These are phyloP conservation scores for Picea sitchensis DNA, from an alignment of 75 land plant genomes.

Conservation along the genomic window DNA sequence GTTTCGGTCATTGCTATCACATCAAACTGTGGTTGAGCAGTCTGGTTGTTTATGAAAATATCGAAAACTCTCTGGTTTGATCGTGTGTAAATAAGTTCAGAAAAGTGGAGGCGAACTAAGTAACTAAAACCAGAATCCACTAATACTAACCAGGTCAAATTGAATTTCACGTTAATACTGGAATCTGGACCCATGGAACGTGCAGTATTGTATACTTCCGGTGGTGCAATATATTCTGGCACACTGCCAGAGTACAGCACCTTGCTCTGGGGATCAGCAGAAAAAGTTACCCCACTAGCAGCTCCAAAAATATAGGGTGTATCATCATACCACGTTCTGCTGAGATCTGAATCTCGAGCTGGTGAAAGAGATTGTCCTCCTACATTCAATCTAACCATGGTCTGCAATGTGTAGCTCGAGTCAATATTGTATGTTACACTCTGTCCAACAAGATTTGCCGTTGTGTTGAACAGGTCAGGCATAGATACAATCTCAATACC, in stretches of 20 bases:
- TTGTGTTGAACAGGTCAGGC: slow-evolving; percentile 40
- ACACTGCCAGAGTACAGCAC: not conserved
- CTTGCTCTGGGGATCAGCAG: not conserved
- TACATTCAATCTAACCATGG: slow-evolving; percentile 54
- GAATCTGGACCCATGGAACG: slow-evolving; percentile 60
- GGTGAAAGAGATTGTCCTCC: slow-evolving; percentile 63
- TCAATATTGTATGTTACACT: slow-evolving; percentile 14
- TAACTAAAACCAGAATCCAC: slow-evolving; percentile 72
- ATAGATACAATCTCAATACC: slow-evolving; percentile 72
- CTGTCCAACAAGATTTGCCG: slow-evolving; percentile 18
- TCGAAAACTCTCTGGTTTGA: slow-evolving; percentile 62
- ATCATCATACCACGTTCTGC: slow-evolving; percentile 62
- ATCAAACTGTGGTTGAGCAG: slow-evolving; percentile 42
- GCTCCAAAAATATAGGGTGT: slow-evolving; percentile 46
- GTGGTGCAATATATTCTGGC: slow-evolving; percentile 65
- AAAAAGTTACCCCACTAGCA: slow-evolving; percentile 31
- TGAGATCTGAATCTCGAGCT: slow-evolving; percentile 48
- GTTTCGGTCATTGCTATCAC: slow-evolving; percentile 22
- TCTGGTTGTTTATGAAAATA: slow-evolving; percentile 64
- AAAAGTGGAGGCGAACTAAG: slow-evolving; percentile 83
- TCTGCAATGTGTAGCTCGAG: not conserved
- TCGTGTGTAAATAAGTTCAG: slow-evolving; percentile 40
- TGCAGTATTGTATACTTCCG: slow-evolving; percentile 57
- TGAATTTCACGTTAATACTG: slow-evolving; percentile 38
- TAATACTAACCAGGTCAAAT: slow-evolving; percentile 65